phyloP scores from a whole-genome alignment of 116 monocot genomes.

The Phalaenopsis hybrid region DNA sequence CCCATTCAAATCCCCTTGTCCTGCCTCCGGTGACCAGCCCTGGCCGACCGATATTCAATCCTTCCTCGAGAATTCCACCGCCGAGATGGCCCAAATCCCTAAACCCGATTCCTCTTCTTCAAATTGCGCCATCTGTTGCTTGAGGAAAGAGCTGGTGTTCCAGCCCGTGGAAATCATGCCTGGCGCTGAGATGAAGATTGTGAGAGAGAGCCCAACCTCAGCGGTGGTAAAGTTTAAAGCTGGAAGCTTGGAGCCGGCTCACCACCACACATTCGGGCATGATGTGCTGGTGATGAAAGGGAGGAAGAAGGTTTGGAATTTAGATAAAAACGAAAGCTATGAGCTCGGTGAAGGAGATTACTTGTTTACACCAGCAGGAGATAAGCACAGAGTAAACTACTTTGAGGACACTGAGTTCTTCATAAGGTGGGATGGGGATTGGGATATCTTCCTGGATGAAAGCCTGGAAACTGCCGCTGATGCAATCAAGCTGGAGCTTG shows the following conservation, averaged over 20 bases:
- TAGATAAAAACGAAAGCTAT: constrained; percentile 60
- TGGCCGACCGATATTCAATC: constrained; percentile 54
- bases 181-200: constrained; percentile 79
- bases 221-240: constrained; percentile 65
- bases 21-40: constrained; percentile 45
- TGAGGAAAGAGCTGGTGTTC: constrained; percentile 60
- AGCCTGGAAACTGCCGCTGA: constrained; percentile 39
- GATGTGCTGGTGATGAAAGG: constrained; percentile 73
- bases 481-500: constrained; percentile 40
- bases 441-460: constrained; percentile 89
- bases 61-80: constrained; percentile 50
- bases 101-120: not conserved
- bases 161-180: constrained; percentile 76
- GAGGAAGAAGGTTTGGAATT: constrained; percentile 88
- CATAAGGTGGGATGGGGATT: constrained; percentile 82
- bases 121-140: constrained; percentile 59
- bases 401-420: constrained; percentile 93
- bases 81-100: constrained; percentile 58
- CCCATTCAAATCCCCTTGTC: constrained; percentile 79
- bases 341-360: constrained; percentile 66
- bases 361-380: constrained; percentile 72
- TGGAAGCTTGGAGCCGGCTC: constrained; percentile 77
- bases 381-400: constrained; percentile 77
- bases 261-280: constrained; percentile 83
- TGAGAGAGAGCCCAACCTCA: constrained; percentile 73